Base-by-base conservation (phyloP, 2,329 filamentous ascomycete genomes). In the Colletotrichum liriopes region DNA sequence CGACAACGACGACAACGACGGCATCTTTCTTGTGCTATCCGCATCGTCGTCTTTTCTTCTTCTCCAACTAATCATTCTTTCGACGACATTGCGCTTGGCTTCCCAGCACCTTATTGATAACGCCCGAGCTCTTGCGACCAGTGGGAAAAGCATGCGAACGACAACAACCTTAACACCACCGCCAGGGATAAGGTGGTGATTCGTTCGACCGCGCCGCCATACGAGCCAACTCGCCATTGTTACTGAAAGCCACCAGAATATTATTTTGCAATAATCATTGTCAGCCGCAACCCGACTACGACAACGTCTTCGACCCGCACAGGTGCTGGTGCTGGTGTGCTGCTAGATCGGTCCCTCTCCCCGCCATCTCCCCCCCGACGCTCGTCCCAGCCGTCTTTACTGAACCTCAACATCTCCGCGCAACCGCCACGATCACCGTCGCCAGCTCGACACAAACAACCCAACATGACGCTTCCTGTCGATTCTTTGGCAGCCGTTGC, bases 401-500 rank as follows among this genome's bases (percentile, higher is more conserved):
- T 55, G 39, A 6, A 20, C 45, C 23, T 65, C 60, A 65, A 43
- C 60, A 45, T 60, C 32, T 69, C 26, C 43, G 47, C 70, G 56
- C 43, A 62, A 67, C 75, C 75, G 74, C 69, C 73, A 62, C 73
- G 56, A 73, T 70, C 68, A 74, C 32, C 56, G 58, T 63, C 62
- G 60, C 69, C 71, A 54, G 52, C 67, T 72, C 70, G 29, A 65
- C 11, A 26, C 67, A 60, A 43, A 63, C 63, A 64, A 73, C 59
- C 35, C 56, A 73, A 14, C 61, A 84, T 85, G 83, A 79, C 81
- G 43, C 76, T 81, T 63, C 79, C 79, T 29, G 71, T 80, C 56
- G 80, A 82, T 51, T 65, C 75, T 11, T 66, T 71, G 52, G 74
- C 75, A 41, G 70, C 73, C 62, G 65, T 78, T 23, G 75, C 75